phyloP scores from a whole-genome alignment of 345 rosid species.

The Punica granatum region DNA sequence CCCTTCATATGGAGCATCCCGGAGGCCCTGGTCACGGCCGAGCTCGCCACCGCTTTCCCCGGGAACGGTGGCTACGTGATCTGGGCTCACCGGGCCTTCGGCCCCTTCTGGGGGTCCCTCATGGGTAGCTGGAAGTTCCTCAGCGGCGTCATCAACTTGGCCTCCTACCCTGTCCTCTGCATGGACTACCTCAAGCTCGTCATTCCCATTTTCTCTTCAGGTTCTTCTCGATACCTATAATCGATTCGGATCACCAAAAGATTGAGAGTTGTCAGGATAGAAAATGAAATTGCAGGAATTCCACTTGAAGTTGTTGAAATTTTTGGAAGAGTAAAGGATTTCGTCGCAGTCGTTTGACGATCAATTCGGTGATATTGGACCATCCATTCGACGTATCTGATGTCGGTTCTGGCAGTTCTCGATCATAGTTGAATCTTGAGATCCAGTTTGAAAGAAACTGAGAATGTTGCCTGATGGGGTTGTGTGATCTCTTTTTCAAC shows the following conservation, averaged over 20 bases:
- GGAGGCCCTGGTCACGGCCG: slow-evolving; percentile 71
- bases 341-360: too few relatives aligned
- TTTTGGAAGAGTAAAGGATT: too few relatives aligned
- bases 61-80: slow-evolving; percentile 63
- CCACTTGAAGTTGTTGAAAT: not conserved
- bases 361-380: too few relatives aligned
- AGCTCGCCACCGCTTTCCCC: slow-evolving; percentile 61
- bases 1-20: slow-evolving; percentile 71
- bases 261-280: not conserved
- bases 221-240: slow-evolving; percentile 18
- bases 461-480: not conserved
- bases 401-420: too few relatives aligned
- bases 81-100: slow-evolving; percentile 57
- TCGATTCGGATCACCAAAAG: not conserved
- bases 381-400: too few relatives aligned
- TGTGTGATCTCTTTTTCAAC: slow-evolving; percentile 13
- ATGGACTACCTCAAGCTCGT: slow-evolving; percentile 38
- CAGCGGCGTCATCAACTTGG: slow-evolving; percentile 49
- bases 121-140: slow-evolving; percentile 58
- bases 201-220: slow-evolving; percentile 27
- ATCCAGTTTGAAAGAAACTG: not conserved
- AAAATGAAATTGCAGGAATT: not conserved
- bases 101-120: slow-evolving; percentile 49
- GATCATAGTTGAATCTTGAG: not conserved
- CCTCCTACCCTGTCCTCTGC: slow-evolving; percentile 46